phyloP scores from a whole-genome alignment of 2,329 filamentous ascomycete genomes.

The Phialemoniopsis sp. region DNA sequence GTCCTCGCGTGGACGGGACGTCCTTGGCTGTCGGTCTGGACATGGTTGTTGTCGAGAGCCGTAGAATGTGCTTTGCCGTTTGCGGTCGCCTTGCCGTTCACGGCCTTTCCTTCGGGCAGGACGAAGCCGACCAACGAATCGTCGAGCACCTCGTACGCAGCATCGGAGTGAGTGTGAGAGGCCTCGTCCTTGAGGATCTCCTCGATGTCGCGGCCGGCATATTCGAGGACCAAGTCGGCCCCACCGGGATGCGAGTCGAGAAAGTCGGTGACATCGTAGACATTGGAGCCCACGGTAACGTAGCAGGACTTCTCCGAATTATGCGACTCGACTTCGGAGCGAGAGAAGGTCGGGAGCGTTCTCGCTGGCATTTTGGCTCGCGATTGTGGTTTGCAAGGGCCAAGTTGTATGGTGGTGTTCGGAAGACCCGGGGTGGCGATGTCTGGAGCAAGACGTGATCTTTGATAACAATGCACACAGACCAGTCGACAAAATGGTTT shows the following conservation, averaged over 20 bases:
- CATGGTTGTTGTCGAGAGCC: no score
- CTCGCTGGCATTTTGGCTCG: slow-evolving; percentile 63
- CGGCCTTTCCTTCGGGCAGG: slow-evolving; percentile 47
- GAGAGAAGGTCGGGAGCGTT: slow-evolving; percentile 78
- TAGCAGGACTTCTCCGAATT: slow-evolving; percentile 82
- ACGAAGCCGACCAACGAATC: slow-evolving; percentile 84
- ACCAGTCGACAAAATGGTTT: no score
- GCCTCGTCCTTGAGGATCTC: slow-evolving; percentile 76
- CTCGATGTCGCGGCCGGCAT: slow-evolving; percentile 81
- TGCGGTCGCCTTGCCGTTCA: slow-evolving; percentile 26
- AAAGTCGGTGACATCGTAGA: slow-evolving; percentile 94
- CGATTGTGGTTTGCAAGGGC: background rate
- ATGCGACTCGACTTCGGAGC: slow-evolving; percentile 76
- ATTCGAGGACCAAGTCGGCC: slow-evolving; percentile 81
- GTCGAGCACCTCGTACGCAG: slow-evolving; percentile 93
- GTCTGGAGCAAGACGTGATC: no score
- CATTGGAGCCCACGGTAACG: slow-evolving; percentile 83
- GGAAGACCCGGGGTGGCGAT: no score
- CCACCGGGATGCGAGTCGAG: slow-evolving; percentile 88
- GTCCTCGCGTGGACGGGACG: slow-evolving; percentile 57
- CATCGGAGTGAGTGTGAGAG: slow-evolving; percentile 83
- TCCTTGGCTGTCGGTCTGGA: slow-evolving; percentile 5
- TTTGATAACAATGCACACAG: no score
- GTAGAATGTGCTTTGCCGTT: slow-evolving; percentile 23
- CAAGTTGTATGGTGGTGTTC: background rate